Evolutionary conservation across 805 yeast species (phyloP).

Genomic region (Candida takata): DNA sequence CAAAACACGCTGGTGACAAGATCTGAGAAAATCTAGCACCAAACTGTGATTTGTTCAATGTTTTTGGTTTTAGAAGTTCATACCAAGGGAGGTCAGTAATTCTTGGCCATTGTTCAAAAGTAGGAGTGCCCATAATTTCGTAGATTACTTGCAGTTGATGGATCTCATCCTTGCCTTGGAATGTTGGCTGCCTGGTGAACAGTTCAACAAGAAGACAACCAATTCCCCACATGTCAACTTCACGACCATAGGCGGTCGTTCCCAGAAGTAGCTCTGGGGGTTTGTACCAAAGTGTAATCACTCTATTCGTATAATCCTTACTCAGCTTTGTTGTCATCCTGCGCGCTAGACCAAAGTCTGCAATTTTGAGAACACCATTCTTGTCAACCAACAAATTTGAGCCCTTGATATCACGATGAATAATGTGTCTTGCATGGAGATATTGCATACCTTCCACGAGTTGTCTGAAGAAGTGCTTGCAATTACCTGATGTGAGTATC

Average conservation of each 20-base stretch:
- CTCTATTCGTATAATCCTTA: conserved; percentile 85
- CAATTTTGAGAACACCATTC: conserved; percentile 58
- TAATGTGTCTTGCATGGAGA: conserved; percentile 58
- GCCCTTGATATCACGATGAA: conserved; percentile 79
- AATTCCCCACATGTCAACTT: conserved; percentile 95
- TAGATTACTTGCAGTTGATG: conserved; percentile 74
- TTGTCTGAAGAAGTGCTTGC: conserved; percentile 61
- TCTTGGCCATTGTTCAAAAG: conserved; percentile 65
- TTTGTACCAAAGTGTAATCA: conserved; percentile 94
- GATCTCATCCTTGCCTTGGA: conserved; percentile 86
- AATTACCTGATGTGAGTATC: conserved; percentile 50
- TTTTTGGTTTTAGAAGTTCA: conserved; percentile 64
- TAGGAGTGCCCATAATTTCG: conserved; percentile 84
- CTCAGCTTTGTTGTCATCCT: conserved; percentile 53
- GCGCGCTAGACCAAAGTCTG: conserved; percentile 80
- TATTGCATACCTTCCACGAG: conserved; percentile 62
- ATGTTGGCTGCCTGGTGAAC: conserved; percentile 65
- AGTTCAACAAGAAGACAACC: conserved; percentile 87
- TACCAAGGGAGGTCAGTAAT: conserved; percentile 87
- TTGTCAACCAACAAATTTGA: conserved; percentile 65
- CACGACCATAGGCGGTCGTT: conserved; percentile 81
- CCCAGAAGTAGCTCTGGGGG: conserved; percentile 94
- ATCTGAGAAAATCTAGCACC: conserved; percentile 32
- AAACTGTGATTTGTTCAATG: conserved; percentile 29
- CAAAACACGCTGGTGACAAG: conserved; percentile 48